Conservation (phyloP, 495 filamentous ascomycete genomes). For the Jackrogersella multiformis region DNA sequence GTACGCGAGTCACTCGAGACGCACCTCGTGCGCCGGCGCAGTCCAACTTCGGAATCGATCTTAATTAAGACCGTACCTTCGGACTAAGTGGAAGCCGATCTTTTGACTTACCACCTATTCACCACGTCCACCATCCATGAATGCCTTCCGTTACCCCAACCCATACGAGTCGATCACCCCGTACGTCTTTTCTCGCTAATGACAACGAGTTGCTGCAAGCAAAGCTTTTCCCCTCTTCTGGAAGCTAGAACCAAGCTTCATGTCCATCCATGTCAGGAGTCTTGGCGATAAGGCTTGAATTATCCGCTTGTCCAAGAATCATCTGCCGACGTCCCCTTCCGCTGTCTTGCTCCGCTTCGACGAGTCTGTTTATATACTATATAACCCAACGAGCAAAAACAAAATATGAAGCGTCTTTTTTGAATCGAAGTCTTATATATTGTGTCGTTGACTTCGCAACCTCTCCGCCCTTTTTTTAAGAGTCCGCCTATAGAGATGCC, state of each 20-base stretch:
- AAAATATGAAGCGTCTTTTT: constrained; percentile 7
- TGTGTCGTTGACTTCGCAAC: constrained; percentile 13
- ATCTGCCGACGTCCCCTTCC: constrained; percentile 34
- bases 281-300: constrained; percentile 45
- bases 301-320: constrained; percentile 26
- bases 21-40: constrained; percentile 7
- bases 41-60: background rate
- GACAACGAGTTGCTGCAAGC: constrained; percentile 10
- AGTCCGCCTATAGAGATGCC: constrained; percentile 28
- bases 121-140: too few species aligned
- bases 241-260: constrained; percentile 36
- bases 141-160: constrained; percentile 30
- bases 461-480: constrained; percentile 10
- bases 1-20: background rate
- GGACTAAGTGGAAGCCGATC: constrained; percentile 9
- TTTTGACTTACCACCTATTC: constrained; percentile 1
- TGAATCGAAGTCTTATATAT: constrained; percentile 5
- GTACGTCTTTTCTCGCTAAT: background rate
- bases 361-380: too few species aligned
- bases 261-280: constrained; percentile 15
- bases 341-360: constrained; percentile 30
- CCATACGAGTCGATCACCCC: constrained; percentile 32
- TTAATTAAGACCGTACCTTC: background rate
- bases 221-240: constrained; percentile 31
- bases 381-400: constrained; percentile 11